Conservation (phyloP, 495 filamentous ascomycete species). For the Bathelium albidoporum region DNA sequence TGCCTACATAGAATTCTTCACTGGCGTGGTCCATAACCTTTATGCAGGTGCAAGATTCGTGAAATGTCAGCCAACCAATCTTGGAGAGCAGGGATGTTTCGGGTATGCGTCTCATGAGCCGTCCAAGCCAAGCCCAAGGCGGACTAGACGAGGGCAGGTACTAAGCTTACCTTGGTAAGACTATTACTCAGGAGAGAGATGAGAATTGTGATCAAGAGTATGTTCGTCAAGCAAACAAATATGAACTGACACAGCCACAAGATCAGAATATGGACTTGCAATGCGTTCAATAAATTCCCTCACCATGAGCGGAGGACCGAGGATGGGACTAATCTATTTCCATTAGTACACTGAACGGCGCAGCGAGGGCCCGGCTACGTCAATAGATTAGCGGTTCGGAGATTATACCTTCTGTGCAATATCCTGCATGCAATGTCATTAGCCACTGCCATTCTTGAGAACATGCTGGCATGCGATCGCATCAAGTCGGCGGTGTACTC, state of each 20-base stretch:
- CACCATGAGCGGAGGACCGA: constrained; percentile 62
- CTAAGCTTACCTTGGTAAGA: constrained; percentile 58
- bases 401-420: constrained; percentile 29
- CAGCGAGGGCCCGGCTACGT: background rate
- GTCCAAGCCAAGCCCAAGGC: constrained; percentile 7
- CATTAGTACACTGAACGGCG: background rate
- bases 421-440: constrained; percentile 25
- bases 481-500: constrained; percentile 27
- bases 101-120: constrained; percentile 5
- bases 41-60: background rate
- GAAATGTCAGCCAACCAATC: constrained; percentile 16
- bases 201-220: constrained; percentile 80
- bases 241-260: constrained; percentile 37
- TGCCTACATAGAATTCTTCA: constrained; percentile 32
- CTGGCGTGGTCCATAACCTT: constrained; percentile 31
- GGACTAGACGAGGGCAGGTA: constrained; percentile 26
- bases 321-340: constrained; percentile 38
- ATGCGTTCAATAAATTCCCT: background rate
- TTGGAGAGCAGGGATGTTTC: background rate
- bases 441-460: constrained; percentile 8
- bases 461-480: background rate
- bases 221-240: constrained; percentile 80
- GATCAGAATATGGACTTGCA: background rate
- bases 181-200: constrained; percentile 88
- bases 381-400: background rate